phyloP scores from a whole-genome alignment of 1,139 yeast species.

The Waltiozyma sp. region DNA sequence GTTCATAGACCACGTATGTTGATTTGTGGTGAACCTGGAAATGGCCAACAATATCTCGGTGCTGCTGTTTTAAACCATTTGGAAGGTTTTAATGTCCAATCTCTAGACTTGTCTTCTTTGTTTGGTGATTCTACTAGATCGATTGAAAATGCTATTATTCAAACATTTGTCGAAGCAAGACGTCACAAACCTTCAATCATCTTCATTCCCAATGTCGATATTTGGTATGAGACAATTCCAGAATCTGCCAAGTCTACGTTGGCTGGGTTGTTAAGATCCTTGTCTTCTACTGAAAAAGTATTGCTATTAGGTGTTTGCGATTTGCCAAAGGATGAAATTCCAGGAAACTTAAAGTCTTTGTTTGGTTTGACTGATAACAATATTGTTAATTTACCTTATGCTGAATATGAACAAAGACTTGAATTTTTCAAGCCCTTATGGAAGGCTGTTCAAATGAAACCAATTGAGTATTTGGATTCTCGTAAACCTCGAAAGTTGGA shows the following conservation, averaged over 20 bases:
- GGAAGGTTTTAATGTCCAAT: constrained; percentile 87
- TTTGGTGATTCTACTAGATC: constrained; percentile 75
- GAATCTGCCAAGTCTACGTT: constrained; percentile 65
- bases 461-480: constrained; percentile 36
- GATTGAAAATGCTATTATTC: constrained; percentile 78
- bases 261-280: constrained; percentile 53
- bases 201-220: constrained; percentile 73
- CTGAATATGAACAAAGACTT: constrained; percentile 33
- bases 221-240: constrained; percentile 63
- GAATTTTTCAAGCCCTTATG: constrained; percentile 47
- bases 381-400: constrained; percentile 36
- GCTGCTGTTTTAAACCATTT: constrained; percentile 72
- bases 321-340: constrained; percentile 20
- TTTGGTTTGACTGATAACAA: constrained; percentile 46
- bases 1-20: constrained; percentile 75
- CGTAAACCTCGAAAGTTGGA: constrained; percentile 25
- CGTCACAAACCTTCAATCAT: constrained; percentile 85
- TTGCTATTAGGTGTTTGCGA: constrained; percentile 74
- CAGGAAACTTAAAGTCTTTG: constrained; percentile 27
- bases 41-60: constrained; percentile 82
- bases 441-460: constrained; percentile 52
- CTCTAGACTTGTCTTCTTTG: constrained; percentile 68
- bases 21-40: constrained; percentile 65
- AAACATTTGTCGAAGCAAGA: constrained; percentile 77
- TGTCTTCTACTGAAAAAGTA: constrained; percentile 64